These are phyloP conservation scores for Fusarium liriodendri DNA, from an alignment of 2,329 filamentous ascomycete species.

Conservation along the genomic window DNA sequence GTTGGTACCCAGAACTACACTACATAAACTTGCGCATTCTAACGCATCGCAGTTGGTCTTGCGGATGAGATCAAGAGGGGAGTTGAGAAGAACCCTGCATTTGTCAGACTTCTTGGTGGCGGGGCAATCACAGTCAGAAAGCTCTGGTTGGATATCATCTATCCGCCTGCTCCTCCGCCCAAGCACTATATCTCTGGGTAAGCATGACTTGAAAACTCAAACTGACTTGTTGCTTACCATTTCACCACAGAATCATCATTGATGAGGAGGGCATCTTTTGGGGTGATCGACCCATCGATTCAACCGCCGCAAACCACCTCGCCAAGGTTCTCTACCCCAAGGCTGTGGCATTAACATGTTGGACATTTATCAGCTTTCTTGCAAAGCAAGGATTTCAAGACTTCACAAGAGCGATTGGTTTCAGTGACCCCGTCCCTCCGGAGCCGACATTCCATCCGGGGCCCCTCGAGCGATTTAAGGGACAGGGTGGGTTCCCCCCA, in stretches of 20 bases:
- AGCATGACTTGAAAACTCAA: conserved; percentile 29
- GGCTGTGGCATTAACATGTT: conserved; percentile 61
- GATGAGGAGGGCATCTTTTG: conserved; percentile 61
- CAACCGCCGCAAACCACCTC: conserved; percentile 56
- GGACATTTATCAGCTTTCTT: conserved; percentile 63
- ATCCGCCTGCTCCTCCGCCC: conserved; percentile 68
- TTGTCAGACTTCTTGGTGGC: conserved; percentile 59
- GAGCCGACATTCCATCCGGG: conserved; percentile 49
- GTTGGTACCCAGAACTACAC: conserved; percentile 46
- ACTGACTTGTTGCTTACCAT: conserved; percentile 32
- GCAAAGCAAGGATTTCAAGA: conserved; percentile 57
- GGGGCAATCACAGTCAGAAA: conserved; percentile 60
- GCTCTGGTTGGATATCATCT: conserved; percentile 71
- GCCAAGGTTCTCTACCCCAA: conserved; percentile 65
- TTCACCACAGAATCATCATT: conserved; percentile 57
- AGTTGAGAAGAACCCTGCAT: conserved; percentile 54
- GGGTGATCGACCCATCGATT: conserved; percentile 61
- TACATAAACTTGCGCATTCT: conserved; percentile 7
- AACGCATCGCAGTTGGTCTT: conserved; percentile 43
- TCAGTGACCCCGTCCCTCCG: conserved; percentile 43
- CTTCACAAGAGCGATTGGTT: conserved; percentile 59
- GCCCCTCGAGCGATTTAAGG: conserved; percentile 44
- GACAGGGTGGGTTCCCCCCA: conserved; percentile 37
- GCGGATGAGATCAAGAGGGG: conserved; percentile 49
- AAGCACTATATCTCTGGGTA: conserved; percentile 71